A percentile compares a stretch with the other conserved stretches of the same genome.
Evolutionary conservation across 208 protist species (phyloP).

Genomic region (Porcisia deanei): DNA sequence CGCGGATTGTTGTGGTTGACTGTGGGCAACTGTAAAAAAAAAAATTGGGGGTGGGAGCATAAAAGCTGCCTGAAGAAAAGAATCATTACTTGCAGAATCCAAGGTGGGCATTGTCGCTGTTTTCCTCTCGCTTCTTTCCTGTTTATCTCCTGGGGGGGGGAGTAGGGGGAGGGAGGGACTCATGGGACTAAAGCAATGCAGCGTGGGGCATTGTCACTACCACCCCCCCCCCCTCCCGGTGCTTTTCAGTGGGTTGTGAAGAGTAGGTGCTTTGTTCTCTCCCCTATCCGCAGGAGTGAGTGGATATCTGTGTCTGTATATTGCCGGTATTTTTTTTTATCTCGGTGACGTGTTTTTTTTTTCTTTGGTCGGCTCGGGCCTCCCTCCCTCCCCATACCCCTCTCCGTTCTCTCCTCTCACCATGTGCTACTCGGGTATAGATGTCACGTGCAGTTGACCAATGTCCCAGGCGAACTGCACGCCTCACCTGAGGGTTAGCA

Average conservation of each 20-base stretch:
- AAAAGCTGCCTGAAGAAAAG: neutral
- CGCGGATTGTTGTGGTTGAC: conserved; percentile 58
- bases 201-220: neutral
- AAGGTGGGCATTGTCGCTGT: neutral
- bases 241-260: neutral
- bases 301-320: neutral
- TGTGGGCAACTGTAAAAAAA: conserved; percentile 48
- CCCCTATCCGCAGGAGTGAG: no score
- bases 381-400: neutral
- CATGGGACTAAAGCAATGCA: neutral
- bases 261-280: conserved; percentile 2
- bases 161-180: neutral
- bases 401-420: neutral
- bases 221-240: neutral
- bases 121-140: neutral
- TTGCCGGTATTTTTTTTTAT: neutral
- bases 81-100: no score
- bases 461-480: neutral
- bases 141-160: no score
- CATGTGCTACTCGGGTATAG: neutral
- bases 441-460: neutral
- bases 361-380: neutral
- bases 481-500: neutral
- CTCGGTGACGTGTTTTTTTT: neutral
- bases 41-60: neutral